These are phyloP conservation scores for Fraxinus platypoda DNA, from an alignment of 305 asterid genomes.

Conservation along the genomic window DNA sequence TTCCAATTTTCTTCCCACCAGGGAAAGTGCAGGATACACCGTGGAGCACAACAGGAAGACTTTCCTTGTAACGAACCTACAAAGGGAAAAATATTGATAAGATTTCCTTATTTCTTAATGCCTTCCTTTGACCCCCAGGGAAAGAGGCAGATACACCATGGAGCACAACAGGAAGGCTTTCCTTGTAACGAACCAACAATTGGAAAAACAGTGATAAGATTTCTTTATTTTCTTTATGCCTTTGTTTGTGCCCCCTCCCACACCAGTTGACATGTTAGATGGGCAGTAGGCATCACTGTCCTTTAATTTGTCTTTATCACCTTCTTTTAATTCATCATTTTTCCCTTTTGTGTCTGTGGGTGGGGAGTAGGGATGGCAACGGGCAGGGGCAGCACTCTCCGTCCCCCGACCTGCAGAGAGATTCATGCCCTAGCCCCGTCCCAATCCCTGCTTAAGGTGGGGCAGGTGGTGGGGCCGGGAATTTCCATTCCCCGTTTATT, in stretches of 20 bases:
- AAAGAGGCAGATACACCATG: slow-evolving; percentile 80
- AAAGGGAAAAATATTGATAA: slow-evolving; percentile 4
- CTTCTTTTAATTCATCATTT: neutral
- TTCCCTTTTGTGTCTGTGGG: neutral
- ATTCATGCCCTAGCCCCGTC: neutral
- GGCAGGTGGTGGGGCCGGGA: neutral
- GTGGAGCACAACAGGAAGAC: slow-evolving; percentile 94
- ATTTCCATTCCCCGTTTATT: neutral
- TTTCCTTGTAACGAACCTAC: slow-evolving; percentile 92
- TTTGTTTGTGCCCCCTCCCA: neutral
- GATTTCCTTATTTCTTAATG: neutral
- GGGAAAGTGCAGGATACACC: slow-evolving; percentile 87
- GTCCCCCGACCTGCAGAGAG: neutral
- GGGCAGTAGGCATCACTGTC: neutral
- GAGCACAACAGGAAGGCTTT: slow-evolving; percentile 93
- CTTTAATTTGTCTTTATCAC: neutral
- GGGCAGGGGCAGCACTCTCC: neutral
- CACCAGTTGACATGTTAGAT: neutral
- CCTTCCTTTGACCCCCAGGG: slow-evolving; percentile 30
- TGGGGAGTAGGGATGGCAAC: neutral
- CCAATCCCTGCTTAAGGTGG: neutral
- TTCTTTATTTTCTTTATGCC: neutral
- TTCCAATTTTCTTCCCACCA: slow-evolving; percentile 96
- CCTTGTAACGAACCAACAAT: slow-evolving; percentile 79
- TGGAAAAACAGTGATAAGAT: slow-evolving; percentile 6